Evolutionary conservation across 2,329 filamentous ascomycete genomes (phyloP), one percentile per base, ranked within the genome.

Genomic region (Boeremia exigua): DNA sequence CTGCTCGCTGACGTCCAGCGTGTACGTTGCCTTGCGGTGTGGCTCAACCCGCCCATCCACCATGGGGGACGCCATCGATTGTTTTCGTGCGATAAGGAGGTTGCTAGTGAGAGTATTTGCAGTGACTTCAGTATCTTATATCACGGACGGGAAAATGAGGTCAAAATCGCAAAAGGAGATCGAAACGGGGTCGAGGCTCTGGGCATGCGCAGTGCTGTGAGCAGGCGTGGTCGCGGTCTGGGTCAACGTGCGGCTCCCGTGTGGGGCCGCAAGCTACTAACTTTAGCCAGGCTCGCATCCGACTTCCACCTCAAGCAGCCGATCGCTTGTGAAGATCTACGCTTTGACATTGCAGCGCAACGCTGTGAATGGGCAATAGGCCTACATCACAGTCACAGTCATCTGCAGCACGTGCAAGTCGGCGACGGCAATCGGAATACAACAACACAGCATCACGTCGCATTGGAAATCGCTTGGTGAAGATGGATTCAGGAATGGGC

Each of bases 401-500:
- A 23, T 23, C 5, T 5, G 5, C 19, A 23, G 19, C 19, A 23
- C 19, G 19, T 23, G 19, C 19, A 23, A 5, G 19, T 32, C 3
- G 30, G 30, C 14, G 30, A 32, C 9, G 30, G 6, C 30, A 32
- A 32, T 10, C 30, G 6, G 14, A 6, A 3, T 32, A n/a, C 19
- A 25, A 23, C 19, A 34, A n/a, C 29, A 34, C 30, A 34, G n/a
- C 40, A 44, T n/a, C 6, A 40, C 36, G 15, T 25, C 23, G 14
- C 19, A 14, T 27, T 23, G 15, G 28, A 34, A 34, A 12, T 9
- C 17, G 8, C 25, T 33, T 32, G 27, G 25, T 30, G 34, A 34
- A 46, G 30, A 34, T 43, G 52, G 69, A 73, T 74, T 56, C 68
- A 67, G 66, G 65, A 70, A 57, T 78, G 89, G 88, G 88, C 85